A percentile compares a stretch with the other conserved stretches of the same genome.
Evolutionary conservation across 164 flowering plant species (phyloP).

Genomic region (Nymphaea thermarum): DNA sequence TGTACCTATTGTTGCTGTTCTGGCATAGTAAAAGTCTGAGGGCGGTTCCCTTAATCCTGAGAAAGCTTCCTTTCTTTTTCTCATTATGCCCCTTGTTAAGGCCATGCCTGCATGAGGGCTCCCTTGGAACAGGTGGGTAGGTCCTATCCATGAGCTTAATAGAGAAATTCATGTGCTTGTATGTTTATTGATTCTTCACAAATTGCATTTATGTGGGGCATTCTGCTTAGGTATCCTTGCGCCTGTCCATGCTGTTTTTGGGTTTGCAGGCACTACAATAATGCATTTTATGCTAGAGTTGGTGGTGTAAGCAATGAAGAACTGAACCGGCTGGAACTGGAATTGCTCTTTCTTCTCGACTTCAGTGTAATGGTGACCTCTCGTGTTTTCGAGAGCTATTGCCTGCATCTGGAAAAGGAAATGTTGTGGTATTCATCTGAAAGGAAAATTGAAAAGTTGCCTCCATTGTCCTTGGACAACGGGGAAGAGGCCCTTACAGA

Average conservation of each 20-base stretch:
- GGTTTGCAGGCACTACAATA: constrained; percentile 69
- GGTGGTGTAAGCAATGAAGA: constrained; percentile 87
- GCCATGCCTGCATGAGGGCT: no score
- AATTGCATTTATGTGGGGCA: no score
- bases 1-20: no score
- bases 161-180: no score
- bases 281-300: constrained; percentile 81
- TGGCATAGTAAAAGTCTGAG: no score
- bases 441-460: constrained; percentile 23
- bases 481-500: not conserved
- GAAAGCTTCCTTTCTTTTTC: no score
- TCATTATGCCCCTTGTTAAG: no score
- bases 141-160: no score
- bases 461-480: not conserved
- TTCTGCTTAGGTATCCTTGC: no score
- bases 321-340: constrained; percentile 71
- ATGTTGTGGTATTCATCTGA: constrained; percentile 27
- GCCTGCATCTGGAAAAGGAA: constrained; percentile 78
- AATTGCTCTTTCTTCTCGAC: constrained; percentile 71
- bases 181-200: no score
- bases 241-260: not conserved
- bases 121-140: no score
- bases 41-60: no score
- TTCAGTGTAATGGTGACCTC: constrained; percentile 59
- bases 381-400: constrained; percentile 71